Base-by-base conservation (phyloP, 805 yeast species). In the Sugiyamaella qingdaonensis region DNA sequence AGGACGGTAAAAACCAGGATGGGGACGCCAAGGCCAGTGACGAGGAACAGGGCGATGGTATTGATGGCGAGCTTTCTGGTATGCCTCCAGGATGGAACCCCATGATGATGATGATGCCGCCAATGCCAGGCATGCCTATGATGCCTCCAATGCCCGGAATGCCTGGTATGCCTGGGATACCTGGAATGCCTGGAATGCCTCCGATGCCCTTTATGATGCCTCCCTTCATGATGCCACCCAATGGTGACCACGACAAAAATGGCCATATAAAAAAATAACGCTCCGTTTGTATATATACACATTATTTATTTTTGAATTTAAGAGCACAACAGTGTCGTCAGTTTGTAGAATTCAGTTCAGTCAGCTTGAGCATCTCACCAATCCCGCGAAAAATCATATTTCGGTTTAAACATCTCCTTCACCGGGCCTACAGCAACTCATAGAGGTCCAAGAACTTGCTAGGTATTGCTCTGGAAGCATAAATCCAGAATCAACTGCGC, bases 121-220 rank as follows among this genome's bases (percentile, higher is more conserved):
- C 32, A 39, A 41, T 33, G 48, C 44, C 52, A 47, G 50, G 50
- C 14, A 47, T 54, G 55, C 54, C 61, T 10, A 49, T 44, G 51
- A 51, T 51, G 59, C 61, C 61, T 9, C 29, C 35, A 34, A 41
- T 48, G 24, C 57, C 56, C 10, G 37, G 46, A 13, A 47, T 45
- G 41, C 29, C 29, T 4, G 29, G 29, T 4, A 24, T 24, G 29
- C 29, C 29, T 24, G 29, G 7, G 29, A 24, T 24, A 7, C 29
- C 29, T 24, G 56, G 58, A 13, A 52, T 58, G 53, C 62, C 62
- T 13, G 44, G 49, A 16, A 63, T 63, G 65, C 62, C 60, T 14
- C 55, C 52, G 36, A 24, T 24, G 29, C 29, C 29, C 29, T 24
- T 66, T 2, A 59, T 58, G 11, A 58, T 61, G 63, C 60, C 63